Evolutionary conservation across 2,329 filamentous ascomycete species (phyloP).

Genomic region (Neurospora sp.): DNA sequence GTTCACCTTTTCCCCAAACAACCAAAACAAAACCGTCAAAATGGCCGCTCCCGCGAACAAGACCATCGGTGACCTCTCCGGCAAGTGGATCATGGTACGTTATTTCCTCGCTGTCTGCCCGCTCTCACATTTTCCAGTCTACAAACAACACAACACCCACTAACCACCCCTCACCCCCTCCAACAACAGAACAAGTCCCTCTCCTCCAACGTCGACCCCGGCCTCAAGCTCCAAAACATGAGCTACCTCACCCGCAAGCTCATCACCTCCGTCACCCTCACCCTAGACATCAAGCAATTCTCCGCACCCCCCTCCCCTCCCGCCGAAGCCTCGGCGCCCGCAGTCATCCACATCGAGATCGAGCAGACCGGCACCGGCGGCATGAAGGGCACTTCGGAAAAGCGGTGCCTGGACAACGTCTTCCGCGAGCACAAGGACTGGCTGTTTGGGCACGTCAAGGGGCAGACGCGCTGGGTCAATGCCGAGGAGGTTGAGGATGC

Average conservation of each 20-base stretch:
- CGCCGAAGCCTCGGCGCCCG: slow-evolving; percentile 10
- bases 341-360: slow-evolving; percentile 55
- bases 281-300: slow-evolving; percentile 51
- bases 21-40: slow-evolving; percentile 19
- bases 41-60: slow-evolving; percentile 65
- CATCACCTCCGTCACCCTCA: slow-evolving; percentile 59
- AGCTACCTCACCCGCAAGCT: slow-evolving; percentile 64
- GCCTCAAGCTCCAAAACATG: slow-evolving; percentile 63
- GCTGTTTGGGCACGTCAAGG: slow-evolving; percentile 65
- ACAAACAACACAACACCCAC: not conserved
- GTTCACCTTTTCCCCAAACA: not conserved
- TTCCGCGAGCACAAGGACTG: slow-evolving; percentile 61
- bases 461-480: slow-evolving; percentile 42
- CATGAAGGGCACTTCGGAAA: slow-evolving; percentile 52
- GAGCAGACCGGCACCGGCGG: slow-evolving; percentile 62
- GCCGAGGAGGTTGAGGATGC: slow-evolving; percentile 42
- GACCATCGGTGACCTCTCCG: slow-evolving; percentile 57
- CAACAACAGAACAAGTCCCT: slow-evolving; percentile 58
- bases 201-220: slow-evolving; percentile 57
- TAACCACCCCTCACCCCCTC: not conserved
- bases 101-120: not conserved
- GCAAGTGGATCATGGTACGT: slow-evolving; percentile 60
- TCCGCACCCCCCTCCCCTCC: slow-evolving; percentile 31
- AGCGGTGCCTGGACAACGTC: slow-evolving; percentile 40
- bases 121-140: not conserved